Conservation (phyloP, 352 stramenopile species). For the Globisporangium uncinulatum region DNA sequence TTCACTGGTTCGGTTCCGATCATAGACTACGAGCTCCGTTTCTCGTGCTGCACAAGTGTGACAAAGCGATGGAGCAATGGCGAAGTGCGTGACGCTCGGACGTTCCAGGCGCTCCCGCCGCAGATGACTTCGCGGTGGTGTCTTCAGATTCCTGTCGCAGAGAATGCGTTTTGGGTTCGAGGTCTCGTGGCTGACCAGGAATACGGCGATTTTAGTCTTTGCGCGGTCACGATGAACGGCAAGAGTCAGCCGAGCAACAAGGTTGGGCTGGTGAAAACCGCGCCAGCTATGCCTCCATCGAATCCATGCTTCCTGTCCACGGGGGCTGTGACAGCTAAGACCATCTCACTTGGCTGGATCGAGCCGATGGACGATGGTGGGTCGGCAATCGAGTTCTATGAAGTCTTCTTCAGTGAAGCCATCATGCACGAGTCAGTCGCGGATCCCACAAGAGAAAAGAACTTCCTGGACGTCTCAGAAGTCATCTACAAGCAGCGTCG, state of each 20-base stretch:
- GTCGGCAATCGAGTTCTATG: constrained; percentile 53
- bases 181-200: constrained; percentile 34
- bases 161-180: constrained; percentile 36
- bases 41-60: constrained; percentile 16
- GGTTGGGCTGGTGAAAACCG: constrained; percentile 27
- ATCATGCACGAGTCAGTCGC: constrained; percentile 44
- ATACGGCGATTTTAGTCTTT: constrained; percentile 41
- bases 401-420: constrained; percentile 56
- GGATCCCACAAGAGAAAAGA: constrained; percentile 16
- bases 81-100: neutral
- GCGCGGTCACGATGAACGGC: constrained; percentile 48
- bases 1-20: constrained; percentile 64
- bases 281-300: constrained; percentile 27
- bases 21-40: constrained; percentile 61
- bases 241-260: constrained; percentile 45
- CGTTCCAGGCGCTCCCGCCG: constrained; percentile 18
- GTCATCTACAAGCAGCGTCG: constrained; percentile 47
- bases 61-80: constrained; percentile 2
- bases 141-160: constrained; percentile 34
- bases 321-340: constrained; percentile 49
- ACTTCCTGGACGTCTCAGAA: constrained; percentile 50
- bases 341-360: constrained; percentile 60
- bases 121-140: constrained; percentile 49
- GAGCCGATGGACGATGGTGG: constrained; percentile 56
- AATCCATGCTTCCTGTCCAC: constrained; percentile 39